Evolutionary conservation across 768 basidiomycete genomes (phyloP).

Genomic region (Kwoniella dendrophila): DNA sequence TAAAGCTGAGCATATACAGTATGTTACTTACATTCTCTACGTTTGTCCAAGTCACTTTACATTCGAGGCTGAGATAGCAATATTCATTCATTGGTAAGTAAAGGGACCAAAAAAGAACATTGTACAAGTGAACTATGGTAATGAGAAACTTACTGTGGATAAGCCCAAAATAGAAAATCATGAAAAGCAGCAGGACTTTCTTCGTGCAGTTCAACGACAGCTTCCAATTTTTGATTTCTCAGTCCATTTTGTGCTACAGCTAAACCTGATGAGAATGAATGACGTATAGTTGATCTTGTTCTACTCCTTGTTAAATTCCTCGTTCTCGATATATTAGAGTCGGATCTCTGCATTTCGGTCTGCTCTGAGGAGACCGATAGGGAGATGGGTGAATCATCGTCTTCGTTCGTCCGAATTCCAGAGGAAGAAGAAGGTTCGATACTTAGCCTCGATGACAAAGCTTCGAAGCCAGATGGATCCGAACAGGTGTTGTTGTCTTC

Average conservation of each 20-base stretch:
- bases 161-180: conserved; percentile 89
- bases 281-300: conserved; percentile 25
- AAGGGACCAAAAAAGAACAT: too few species aligned
- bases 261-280: conserved; percentile 33
- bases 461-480: background rate
- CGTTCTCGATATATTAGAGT: background rate
- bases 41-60: conserved; percentile 91
- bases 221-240: conserved; percentile 60
- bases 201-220: conserved; percentile 85
- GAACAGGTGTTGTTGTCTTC: conserved; percentile 4
- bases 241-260: background rate
- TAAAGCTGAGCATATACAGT: too few species aligned
- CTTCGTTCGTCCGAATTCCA: background rate
- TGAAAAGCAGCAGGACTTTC: conserved; percentile 89
- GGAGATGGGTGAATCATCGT: background rate
- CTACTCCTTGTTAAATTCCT: conserved; percentile 1
- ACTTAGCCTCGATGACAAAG: background rate
- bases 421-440: background rate
- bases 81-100: conserved; percentile 4
- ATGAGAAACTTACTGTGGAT: conserved; percentile 73
- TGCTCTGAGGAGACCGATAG: background rate
- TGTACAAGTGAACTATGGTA: too few species aligned
- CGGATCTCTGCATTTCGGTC: background rate
- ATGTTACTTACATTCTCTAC: conserved; percentile 76
- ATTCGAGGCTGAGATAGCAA: conserved; percentile 62